phyloP scores from a whole-genome alignment of 2,329 filamentous ascomycete species.

The Fusarium protoensiforme region DNA sequence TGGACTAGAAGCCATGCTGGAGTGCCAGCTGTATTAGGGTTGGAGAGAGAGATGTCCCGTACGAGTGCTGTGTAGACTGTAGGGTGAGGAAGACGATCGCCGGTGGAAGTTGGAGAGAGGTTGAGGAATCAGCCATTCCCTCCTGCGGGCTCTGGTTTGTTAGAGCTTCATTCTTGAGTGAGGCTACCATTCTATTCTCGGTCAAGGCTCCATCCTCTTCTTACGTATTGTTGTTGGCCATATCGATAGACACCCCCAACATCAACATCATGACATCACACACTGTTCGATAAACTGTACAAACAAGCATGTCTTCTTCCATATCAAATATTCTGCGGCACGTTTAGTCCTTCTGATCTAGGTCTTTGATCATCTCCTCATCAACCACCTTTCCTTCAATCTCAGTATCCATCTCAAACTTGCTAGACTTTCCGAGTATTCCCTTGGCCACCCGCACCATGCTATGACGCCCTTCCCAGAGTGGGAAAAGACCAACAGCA shows the following conservation, averaged over 20 bases:
- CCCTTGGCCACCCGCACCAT: slow-evolving; percentile 29
- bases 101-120: neutral
- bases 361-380: neutral
- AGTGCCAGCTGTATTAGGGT: neutral
- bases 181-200: no score
- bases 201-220: no score
- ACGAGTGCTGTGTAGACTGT: neutral
- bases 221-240: no score
- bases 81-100: neutral
- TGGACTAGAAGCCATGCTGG: neutral
- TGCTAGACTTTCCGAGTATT: slow-evolving; percentile 21
- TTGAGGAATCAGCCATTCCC: neutral
- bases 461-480: slow-evolving; percentile 76
- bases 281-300: no score
- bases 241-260: no score
- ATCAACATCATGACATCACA: no score
- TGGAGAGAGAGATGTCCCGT: neutral
- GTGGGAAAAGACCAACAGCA: slow-evolving; percentile 82
- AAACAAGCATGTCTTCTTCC: no score
- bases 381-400: neutral
- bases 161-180: neutral
- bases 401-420: neutral
- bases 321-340: no score
- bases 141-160: neutral
- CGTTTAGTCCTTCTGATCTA: neutral